Evolutionary conservation across 2,329 filamentous ascomycete genomes (phyloP).

Genomic region (Talaromyces verruculosus): DNA sequence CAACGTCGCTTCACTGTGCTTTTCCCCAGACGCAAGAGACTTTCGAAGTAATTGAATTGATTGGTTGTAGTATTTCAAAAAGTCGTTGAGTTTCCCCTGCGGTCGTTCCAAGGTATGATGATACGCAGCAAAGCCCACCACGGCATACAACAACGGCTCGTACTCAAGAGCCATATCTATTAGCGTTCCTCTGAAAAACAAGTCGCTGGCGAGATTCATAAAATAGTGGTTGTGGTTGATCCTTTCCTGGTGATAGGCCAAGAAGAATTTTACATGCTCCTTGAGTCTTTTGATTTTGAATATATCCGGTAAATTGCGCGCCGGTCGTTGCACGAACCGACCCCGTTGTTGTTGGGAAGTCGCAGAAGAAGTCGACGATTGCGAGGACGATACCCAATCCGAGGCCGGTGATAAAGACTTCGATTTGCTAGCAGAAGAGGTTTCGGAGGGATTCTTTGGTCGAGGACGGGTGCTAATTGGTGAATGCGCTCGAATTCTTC

Average conservation of each 20-base stretch:
- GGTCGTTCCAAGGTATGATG: constrained; percentile 72
- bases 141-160: constrained; percentile 79
- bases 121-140: constrained; percentile 87
- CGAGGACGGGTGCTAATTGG: constrained; percentile 27
- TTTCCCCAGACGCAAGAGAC: constrained; percentile 68
- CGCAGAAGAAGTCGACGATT: constrained; percentile 29
- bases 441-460: constrained; percentile 32
- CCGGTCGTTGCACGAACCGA: constrained; percentile 20
- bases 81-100: constrained; percentile 72
- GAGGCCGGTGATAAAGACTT: constrained; percentile 53
- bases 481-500: constrained; percentile 35
- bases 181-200: constrained; percentile 72
- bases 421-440: constrained; percentile 45
- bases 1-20: constrained; percentile 70
- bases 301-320: constrained; percentile 27
- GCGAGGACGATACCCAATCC: constrained; percentile 45
- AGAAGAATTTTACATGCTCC: constrained; percentile 71
- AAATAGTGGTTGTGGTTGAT: constrained; percentile 82
- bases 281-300: constrained; percentile 41
- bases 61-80: constrained; percentile 86
- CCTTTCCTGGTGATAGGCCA: constrained; percentile 74
- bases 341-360: constrained; percentile 13
- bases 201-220: constrained; percentile 66
- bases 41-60: constrained; percentile 75
- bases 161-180: constrained; percentile 71